Evolutionary conservation across 2,329 filamentous ascomycete genomes (phyloP).

Genomic region (Ambrosiella xylebori): DNA sequence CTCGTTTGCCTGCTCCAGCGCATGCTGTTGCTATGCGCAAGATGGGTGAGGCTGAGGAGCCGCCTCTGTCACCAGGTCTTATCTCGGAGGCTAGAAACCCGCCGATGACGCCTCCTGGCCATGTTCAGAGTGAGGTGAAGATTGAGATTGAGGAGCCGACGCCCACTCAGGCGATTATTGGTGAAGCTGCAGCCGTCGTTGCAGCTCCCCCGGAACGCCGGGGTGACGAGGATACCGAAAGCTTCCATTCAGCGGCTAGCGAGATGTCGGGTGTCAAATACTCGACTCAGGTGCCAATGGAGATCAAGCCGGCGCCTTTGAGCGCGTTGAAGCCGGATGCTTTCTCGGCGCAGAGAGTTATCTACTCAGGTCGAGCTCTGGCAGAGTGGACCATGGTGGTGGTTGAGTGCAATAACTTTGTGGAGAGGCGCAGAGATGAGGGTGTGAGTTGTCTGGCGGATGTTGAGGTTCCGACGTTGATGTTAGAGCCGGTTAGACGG

Average conservation of each 20-base stretch:
- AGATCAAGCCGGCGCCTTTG: background rate
- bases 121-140: background rate
- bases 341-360: slow-evolving; percentile 28
- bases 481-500: slow-evolving; percentile 25
- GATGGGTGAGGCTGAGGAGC: slow-evolving; percentile 19
- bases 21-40: slow-evolving; percentile 37
- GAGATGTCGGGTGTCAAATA: background rate
- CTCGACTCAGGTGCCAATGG: background rate
- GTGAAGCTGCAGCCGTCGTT: background rate
- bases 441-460: slow-evolving; percentile 48
- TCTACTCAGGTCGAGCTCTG: slow-evolving; percentile 54
- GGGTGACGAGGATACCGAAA: background rate
- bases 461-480: slow-evolving; percentile 39
- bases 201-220: background rate
- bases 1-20: slow-evolving; percentile 52
- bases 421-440: slow-evolving; percentile 57
- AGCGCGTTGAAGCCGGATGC: slow-evolving; percentile 26
- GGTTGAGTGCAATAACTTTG: slow-evolving; percentile 65
- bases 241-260: background rate
- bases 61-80: slow-evolving; percentile 21
- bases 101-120: slow-evolving; percentile 19
- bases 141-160: slow-evolving; percentile 1
- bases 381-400: slow-evolving; percentile 65
- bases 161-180: background rate
- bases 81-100: slow-evolving; percentile 32